Evolutionary conservation across 164 flowering plant genomes (phyloP).

Genomic region (Vitis amurensis): DNA sequence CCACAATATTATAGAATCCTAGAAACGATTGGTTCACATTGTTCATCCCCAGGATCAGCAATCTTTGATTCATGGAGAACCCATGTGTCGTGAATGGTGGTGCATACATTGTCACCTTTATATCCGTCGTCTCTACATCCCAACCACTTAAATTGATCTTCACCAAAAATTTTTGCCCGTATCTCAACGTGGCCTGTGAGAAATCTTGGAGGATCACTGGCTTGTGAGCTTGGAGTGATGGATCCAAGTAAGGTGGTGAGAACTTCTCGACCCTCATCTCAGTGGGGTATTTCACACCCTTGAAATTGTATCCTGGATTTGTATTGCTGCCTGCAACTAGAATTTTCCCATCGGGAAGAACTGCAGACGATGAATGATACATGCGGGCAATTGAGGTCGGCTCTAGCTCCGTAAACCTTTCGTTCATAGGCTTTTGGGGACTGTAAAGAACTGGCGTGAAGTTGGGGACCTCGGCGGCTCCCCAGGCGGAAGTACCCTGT

Average conservation of each 20-base stretch:
- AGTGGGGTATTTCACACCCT: slow-evolving; percentile 55
- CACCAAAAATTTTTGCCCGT: slow-evolving; percentile 29
- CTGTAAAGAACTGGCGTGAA: slow-evolving; percentile 53
- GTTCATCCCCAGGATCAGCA: slow-evolving; percentile 31
- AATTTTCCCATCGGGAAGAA: slow-evolving; percentile 63
- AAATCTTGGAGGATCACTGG: slow-evolving; percentile 21
- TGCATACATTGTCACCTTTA: slow-evolving; percentile 54
- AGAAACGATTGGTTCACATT: background rate
- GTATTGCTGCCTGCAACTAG: slow-evolving; percentile 84
- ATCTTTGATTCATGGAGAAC: slow-evolving; percentile 66
- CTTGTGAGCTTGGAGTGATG: slow-evolving; percentile 16
- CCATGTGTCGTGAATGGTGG: slow-evolving; percentile 91
- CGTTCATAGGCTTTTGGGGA: slow-evolving; percentile 14
- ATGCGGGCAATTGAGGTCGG: slow-evolving; percentile 58
- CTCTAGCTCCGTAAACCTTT: slow-evolving; percentile 39
- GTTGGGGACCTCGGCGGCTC: slow-evolving; percentile 49
- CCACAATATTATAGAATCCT: slow-evolving; percentile 3
- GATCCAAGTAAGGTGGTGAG: slow-evolving; percentile 74
- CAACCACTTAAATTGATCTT: slow-evolving; percentile 5
- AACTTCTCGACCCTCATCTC: slow-evolving; percentile 79
- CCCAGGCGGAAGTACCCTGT: slow-evolving; percentile 69
- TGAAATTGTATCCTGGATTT: slow-evolving; percentile 39
- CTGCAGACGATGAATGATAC: slow-evolving; percentile 71
- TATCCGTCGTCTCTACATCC: background rate
- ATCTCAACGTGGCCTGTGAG: slow-evolving; percentile 14